phyloP scores from a whole-genome alignment of 768 basidiomycete genomes.

The Hypholoma fasciculare region DNA sequence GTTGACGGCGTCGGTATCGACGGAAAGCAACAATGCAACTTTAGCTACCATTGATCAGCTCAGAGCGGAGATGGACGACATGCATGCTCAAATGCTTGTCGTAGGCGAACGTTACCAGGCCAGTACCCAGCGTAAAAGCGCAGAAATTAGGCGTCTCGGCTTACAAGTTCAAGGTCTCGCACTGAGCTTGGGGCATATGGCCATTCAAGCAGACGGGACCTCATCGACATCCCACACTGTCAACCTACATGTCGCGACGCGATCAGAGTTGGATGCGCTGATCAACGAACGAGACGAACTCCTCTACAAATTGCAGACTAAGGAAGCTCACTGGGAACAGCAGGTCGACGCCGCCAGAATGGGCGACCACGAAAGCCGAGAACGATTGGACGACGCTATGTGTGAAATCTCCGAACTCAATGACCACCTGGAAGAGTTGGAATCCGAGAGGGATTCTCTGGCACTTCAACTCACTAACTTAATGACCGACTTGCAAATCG shows the following conservation, averaged over 20 bases:
- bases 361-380: conserved; percentile 35
- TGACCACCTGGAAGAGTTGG: conserved; percentile 51
- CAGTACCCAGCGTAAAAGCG: conserved; percentile 24
- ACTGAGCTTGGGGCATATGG: conserved; percentile 11
- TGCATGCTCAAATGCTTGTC: conserved; percentile 20
- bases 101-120: conserved; percentile 13
- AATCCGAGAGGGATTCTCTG: conserved; percentile 68
- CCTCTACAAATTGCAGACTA: conserved; percentile 30
- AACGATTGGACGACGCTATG: conserved; percentile 40
- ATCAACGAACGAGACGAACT: conserved; percentile 39
- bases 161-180: conserved; percentile 19
- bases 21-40: conserved; percentile 19
- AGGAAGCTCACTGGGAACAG: conserved; percentile 29
- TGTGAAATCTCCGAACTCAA: conserved; percentile 44
- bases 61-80: conserved; percentile 29
- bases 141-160: conserved; percentile 31
- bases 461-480: conserved; percentile 64
- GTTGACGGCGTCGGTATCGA: conserved; percentile 31
- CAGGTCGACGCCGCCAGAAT: conserved; percentile 31
- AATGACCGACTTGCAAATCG: conserved; percentile 52
- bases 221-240: conserved; percentile 20
- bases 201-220: neutral
- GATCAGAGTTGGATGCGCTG: conserved; percentile 35
- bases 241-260: conserved; percentile 18
- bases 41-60: conserved; percentile 24